Conservation (phyloP, 495 filamentous ascomycete genomes). For the Darksidea phi region DNA sequence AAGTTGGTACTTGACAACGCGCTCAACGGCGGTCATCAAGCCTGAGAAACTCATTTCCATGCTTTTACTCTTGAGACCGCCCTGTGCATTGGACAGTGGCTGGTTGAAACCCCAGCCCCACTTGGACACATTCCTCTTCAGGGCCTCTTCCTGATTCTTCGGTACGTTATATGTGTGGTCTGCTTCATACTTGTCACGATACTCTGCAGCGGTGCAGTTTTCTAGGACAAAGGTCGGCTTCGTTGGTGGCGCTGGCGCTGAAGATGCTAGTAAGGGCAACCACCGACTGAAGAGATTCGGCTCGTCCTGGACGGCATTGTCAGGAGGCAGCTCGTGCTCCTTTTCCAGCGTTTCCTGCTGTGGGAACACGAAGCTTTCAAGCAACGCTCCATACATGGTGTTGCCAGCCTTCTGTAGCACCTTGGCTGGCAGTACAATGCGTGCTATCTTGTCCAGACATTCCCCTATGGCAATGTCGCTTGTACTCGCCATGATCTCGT, state of each 20-base stretch:
- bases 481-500: constrained; percentile 68
- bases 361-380: constrained; percentile 79
- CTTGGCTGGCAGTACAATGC: constrained; percentile 63
- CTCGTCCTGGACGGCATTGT: too few species aligned
- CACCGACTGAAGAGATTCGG: too few species aligned
- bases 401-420: constrained; percentile 48
- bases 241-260: too few species aligned
- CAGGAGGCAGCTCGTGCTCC: too few species aligned
- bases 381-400: constrained; percentile 72
- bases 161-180: constrained; percentile 46
- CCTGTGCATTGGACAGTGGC: constrained; percentile 53
- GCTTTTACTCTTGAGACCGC: constrained; percentile 37
- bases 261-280: too few species aligned
- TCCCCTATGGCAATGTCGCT: constrained; percentile 79
- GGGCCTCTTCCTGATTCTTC: constrained; percentile 53
- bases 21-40: constrained; percentile 54
- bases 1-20: constrained; percentile 46
- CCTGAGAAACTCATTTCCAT: constrained; percentile 67
- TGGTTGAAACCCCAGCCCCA: constrained; percentile 61
- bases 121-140: constrained; percentile 42
- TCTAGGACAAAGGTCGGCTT: constrained; percentile 18
- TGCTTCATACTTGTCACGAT: constrained; percentile 44
- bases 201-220: constrained; percentile 31
- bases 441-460: constrained; percentile 78
- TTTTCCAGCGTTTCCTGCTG: constrained; percentile 1